Evolutionary conservation across 2,329 filamentous ascomycete genomes (phyloP), one percentile per base, ranked within the genome.

Genomic region (Myriangium duriaei): DNA sequence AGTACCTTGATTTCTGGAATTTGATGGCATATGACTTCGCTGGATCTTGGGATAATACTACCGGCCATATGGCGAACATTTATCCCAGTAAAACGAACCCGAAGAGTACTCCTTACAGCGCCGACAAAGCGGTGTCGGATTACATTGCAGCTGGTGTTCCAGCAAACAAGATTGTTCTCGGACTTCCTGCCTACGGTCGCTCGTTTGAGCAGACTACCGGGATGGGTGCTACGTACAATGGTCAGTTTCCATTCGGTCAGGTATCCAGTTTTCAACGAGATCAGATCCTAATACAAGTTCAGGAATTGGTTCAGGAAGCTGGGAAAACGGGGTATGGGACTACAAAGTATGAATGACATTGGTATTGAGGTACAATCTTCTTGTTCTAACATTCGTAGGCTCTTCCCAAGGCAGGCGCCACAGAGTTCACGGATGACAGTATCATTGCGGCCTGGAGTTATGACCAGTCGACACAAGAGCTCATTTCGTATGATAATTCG

Each of bases 101-200:
- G 0, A 30, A 39, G 16, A 30, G 29, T 7, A 95, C 88, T 0
- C 86, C 86, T 0, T 94, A 87, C 63, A 84, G 73, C 59, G 83
- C 81, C 2, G 65, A 73, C 3, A 64, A 69, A 1, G 86, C 87
- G 0, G 63, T 96, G 5, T 63, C 74, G 10, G 69, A 75, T 49
- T 96, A 95, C 62, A 64, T 72, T 11, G 54, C 61, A 1, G 78
- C 79, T 4, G 63, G 64, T 5, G 76, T 95, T 0, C 53, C 69
- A 0, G 55, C 76, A 0, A 54, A 67, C 44, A 95, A 94, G 61
- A 74, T 96, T 38, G 81, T 94, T 3, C 59, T 95, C 11, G 87
- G 88, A 2, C 88, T 95, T 81, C 87, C 88, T 2, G 65, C 96
- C 10, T 96, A 95, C 55, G 88, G 88, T 1, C 81, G 86, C 24